Conservation (phyloP, 768 basidiomycete genomes). For the Kondoa subrosea region DNA sequence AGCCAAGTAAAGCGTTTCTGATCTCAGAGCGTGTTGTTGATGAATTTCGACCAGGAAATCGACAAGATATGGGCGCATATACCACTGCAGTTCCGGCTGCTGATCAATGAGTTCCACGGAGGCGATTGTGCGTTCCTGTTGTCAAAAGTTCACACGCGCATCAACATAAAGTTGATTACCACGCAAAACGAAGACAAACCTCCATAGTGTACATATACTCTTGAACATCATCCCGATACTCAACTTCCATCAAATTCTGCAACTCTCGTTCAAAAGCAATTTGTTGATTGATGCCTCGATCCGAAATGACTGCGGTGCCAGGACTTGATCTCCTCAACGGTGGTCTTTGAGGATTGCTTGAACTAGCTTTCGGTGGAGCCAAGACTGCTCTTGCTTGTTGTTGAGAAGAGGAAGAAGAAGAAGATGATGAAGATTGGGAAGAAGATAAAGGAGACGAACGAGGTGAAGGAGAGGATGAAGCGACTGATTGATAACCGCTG, state of each 20-base stretch:
- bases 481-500: background rate
- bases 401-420: background rate
- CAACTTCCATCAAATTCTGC: conserved; percentile 72
- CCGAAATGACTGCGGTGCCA: background rate
- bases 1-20: conserved; percentile 94
- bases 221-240: conserved; percentile 83
- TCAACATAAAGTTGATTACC: conserved; percentile 9
- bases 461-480: background rate
- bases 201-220: conserved; percentile 97
- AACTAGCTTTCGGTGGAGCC: background rate
- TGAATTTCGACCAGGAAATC: conserved; percentile 99
- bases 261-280: conserved; percentile 40
- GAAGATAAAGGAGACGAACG: background rate
- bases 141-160: conserved; percentile 21
- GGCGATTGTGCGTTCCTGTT: conserved; percentile 51
- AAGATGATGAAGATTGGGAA: no score
- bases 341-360: background rate
- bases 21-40: conserved; percentile 89
- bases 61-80: conserved; percentile 96
- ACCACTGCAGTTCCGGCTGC: conserved; percentile 97
- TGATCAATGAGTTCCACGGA: conserved; percentile 95
- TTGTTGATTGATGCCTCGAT: conserved; percentile 29
- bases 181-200: conserved; percentile 43
- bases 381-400: no score
- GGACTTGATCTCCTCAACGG: background rate